These are phyloP conservation scores for Plantago elongata DNA, from an alignment of 257 asterid genomes.

Conservation along the genomic window DNA sequence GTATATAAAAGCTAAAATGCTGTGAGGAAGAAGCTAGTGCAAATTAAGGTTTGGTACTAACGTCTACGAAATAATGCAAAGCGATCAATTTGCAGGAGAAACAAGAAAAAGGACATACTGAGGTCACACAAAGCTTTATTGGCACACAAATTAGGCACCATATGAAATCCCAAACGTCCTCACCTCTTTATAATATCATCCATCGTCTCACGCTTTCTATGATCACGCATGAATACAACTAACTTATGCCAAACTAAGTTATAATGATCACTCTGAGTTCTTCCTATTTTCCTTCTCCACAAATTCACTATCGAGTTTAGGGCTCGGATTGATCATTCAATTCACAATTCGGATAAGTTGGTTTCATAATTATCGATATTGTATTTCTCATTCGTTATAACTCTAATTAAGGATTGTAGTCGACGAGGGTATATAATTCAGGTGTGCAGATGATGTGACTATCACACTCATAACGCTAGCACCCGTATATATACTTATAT, in stretches of 20 bases:
- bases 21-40: background rate
- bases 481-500: no score
- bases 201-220: constrained; percentile 18
- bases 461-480: no score
- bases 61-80: constrained; percentile 7
- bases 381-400: no score
- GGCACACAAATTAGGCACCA: constrained; percentile 19
- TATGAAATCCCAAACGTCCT: constrained; percentile 5
- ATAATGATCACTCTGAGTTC: background rate
- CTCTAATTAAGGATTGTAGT: no score
- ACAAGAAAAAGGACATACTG: constrained; percentile 11
- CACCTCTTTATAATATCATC: background rate
- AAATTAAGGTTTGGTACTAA: background rate
- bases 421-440: no score
- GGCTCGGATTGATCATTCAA: no score
- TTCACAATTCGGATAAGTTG: no score
- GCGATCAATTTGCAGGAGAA: background rate
- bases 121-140: constrained; percentile 8
- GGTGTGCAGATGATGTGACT: no score
- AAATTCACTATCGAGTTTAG: background rate
- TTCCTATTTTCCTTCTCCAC: background rate
- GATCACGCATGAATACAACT: constrained; percentile 3
- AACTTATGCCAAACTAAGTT: constrained; percentile 8
- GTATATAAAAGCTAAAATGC: background rate
- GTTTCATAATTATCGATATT: no score